Evolutionary conservation across 2,329 filamentous ascomycete genomes (phyloP), one percentile per base, ranked within the genome.

Genomic region (Sarocladium kiliense): DNA sequence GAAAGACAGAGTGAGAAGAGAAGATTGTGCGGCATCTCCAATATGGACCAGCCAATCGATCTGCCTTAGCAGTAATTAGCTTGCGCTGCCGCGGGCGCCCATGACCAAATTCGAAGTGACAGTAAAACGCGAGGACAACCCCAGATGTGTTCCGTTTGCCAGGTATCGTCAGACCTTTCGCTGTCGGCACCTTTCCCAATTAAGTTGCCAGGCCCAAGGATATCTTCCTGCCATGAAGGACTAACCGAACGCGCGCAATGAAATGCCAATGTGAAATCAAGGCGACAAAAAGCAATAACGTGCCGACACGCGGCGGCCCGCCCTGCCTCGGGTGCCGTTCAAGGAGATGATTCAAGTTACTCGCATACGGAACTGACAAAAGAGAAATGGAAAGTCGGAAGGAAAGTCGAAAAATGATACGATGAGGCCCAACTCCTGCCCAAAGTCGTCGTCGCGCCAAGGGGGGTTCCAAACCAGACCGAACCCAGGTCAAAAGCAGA

Each of bases 41-140:
- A 72, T 64, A 73, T 79, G 76, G 76, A 73, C 77, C 77, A 78
- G 77, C 77, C 77, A 78, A 75, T 64, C 63, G 61, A 66, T 60
- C 68, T 66, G 66, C 66, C 62, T 63, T 64, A 65, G 71, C 72
- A 75, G 72, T 70, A 30, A 75, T 74, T 73, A 74, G 71, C 70
- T 69, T 68, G 71, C 71, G 68, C 63, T 65, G 58, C 62, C 63
- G 61, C 61, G 58, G 56, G 27, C 23, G 27, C 30, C 26, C 47
- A 23, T 51, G 47, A 54, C 32, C 39, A 54, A 53, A n/a, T 30
- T 34, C 27, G 36, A 54, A 25, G 54, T 21, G 26, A 53, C 30
- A 34, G n/a, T 30, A 30, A 63, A 62, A 62, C 58, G 57, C 59
- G 60, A 61, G 60, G 60, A 65, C 58, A 63, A 62, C 55, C 59